Evolutionary conservation across 805 yeast genomes (phyloP).

Genomic region (Pichia exigua): DNA sequence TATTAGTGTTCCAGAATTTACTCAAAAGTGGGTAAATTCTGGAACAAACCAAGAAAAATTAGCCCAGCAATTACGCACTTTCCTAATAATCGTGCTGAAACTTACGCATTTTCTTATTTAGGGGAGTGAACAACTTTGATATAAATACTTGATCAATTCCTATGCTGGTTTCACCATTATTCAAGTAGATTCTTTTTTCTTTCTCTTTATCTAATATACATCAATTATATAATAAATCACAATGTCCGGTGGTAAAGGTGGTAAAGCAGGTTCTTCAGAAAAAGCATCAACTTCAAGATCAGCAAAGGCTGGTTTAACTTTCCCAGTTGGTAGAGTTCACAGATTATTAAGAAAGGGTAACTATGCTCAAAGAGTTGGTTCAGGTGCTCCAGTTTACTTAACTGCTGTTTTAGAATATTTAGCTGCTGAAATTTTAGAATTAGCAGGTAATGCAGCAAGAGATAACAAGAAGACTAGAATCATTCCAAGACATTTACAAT

Average conservation of each 20-base stretch:
- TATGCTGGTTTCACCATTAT: too few relatives aligned
- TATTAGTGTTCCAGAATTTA: not conserved
- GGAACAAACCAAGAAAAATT: not conserved
- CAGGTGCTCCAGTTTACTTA: conserved; percentile 98
- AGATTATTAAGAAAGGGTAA: conserved; percentile 93
- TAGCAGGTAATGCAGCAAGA: conserved; percentile 98
- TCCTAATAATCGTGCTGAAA: not conserved
- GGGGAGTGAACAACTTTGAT: not conserved
- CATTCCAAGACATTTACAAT: conserved; percentile 96
- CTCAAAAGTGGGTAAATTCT: not conserved
- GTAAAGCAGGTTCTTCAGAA: conserved; percentile 91
- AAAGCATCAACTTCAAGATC: conserved; percentile 98
- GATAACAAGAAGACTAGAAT: conserved; percentile 98
- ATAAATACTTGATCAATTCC: conserved; percentile 6
- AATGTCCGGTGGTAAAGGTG: conserved; percentile 74
- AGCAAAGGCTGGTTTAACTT: conserved; percentile 95
- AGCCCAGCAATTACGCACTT: not conserved
- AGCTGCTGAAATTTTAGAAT: conserved; percentile 96
- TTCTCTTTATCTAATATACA: not conserved
- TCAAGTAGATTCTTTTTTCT: too few relatives aligned
- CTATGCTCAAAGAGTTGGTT: conserved; percentile 98
- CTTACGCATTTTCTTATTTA: not conserved
- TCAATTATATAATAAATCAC: conserved; percentile 7
- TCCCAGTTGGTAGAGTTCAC: conserved; percentile 99
- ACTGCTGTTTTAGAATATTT: conserved; percentile 95